phyloP scores from a whole-genome alignment of 1,284 basidiomycete species.

The Ceratobasidium sp. region DNA sequence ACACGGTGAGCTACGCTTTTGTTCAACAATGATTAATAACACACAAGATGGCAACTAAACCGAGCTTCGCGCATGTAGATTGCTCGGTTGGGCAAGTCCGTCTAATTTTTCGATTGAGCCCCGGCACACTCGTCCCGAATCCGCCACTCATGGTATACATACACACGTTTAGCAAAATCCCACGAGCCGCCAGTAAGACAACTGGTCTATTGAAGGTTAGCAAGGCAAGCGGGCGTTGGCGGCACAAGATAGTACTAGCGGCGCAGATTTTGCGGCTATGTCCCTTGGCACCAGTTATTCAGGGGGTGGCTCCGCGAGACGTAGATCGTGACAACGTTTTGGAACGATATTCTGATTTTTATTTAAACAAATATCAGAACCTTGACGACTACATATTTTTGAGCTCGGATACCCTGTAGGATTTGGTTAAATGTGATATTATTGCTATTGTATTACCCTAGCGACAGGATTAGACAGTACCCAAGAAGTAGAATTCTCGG shows the following conservation, averaged over 20 bases:
- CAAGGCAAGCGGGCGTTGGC: background rate
- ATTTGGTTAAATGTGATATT: too few species aligned
- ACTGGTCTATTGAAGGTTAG: background rate
- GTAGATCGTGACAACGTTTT: conserved; percentile 1
- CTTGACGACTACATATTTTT: conserved; percentile 10
- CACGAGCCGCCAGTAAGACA: background rate
- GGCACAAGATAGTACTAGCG: background rate
- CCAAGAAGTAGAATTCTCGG: too few species aligned
- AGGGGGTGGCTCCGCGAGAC: background rate
- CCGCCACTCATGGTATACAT: conserved; percentile 3
- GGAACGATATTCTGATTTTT: background rate
- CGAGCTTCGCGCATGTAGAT: background rate
- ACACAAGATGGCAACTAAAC: background rate
- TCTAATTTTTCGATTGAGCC: background rate
- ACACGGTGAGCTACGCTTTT: background rate
- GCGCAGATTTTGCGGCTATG: conserved; percentile 11
- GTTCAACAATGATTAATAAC: background rate
- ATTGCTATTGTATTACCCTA: too few species aligned
- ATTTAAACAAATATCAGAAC: conserved; percentile 33
- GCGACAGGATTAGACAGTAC: too few species aligned
- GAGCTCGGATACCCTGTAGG: too few species aligned
- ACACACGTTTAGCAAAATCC: conserved; percentile 6
- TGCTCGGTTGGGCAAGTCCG: background rate
- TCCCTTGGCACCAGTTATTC: conserved; percentile 10
- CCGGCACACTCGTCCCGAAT: background rate